These are phyloP conservation scores for Lodderomyces pseudojiufengensis DNA, from an alignment of 1,139 yeast genomes.

Conservation along the genomic window DNA sequence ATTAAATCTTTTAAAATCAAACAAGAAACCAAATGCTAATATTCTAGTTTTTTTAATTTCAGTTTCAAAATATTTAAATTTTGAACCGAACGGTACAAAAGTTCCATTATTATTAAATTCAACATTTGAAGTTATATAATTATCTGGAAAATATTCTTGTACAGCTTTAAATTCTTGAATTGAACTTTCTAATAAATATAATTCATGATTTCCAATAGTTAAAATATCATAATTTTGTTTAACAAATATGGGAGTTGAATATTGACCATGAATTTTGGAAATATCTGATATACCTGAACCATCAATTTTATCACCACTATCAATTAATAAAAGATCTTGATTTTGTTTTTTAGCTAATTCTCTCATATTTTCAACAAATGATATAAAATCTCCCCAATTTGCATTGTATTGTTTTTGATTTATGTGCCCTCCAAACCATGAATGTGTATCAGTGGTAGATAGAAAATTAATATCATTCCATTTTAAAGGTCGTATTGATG, in stretches of 20 bases:
- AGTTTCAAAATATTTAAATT: constrained; percentile 64
- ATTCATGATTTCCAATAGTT: constrained; percentile 90
- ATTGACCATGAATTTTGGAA: constrained; percentile 64
- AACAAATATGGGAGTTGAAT: constrained; percentile 61
- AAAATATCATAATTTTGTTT: constrained; percentile 71
- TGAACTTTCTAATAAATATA: constrained; percentile 69
- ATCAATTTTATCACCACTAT: constrained; percentile 92
- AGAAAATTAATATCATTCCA: constrained; percentile 77
- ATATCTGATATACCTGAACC: constrained; percentile 90
- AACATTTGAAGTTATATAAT: constrained; percentile 79
- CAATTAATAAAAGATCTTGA: constrained; percentile 70
- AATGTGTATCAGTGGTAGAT: constrained; percentile 95
- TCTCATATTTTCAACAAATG: constrained; percentile 56
- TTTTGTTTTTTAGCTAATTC: constrained; percentile 39
- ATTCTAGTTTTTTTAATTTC: constrained; percentile 48
- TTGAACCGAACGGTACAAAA: constrained; percentile 65
- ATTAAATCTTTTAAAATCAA: constrained; percentile 68
- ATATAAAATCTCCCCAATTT: constrained; percentile 90
- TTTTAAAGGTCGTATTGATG: constrained; percentile 37
- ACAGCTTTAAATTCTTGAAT: constrained; percentile 61
- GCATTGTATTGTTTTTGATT: constrained; percentile 74
- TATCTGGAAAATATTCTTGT: constrained; percentile 56
- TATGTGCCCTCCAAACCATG: constrained; percentile 88
- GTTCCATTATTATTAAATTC: constrained; percentile 53
- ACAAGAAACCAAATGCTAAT: constrained; percentile 75